phyloP scores from a whole-genome alignment of 306 rosid genomes.

The Trifolium repens region DNA sequence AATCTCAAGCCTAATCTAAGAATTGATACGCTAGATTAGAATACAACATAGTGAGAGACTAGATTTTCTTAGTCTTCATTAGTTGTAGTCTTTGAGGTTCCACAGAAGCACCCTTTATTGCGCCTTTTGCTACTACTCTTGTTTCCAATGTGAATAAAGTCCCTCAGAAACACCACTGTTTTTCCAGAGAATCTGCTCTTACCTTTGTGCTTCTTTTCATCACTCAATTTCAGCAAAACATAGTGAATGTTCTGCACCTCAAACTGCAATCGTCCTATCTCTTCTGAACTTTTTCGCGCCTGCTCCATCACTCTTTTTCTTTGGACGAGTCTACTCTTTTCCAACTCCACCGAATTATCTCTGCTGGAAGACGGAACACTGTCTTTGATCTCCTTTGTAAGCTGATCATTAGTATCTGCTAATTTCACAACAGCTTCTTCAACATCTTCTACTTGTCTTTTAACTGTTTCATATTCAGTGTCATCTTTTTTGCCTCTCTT shows the following conservation, averaged over 20 bases:
- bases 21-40: conserved; percentile 46
- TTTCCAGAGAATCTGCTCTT: conserved; percentile 66
- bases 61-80: conserved; percentile 59
- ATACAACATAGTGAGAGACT: conserved; percentile 43
- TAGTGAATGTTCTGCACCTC: conserved; percentile 85
- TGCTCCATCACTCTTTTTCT: conserved; percentile 65
- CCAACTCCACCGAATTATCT: conserved; percentile 52
- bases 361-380: conserved; percentile 48
- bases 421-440: conserved; percentile 74
- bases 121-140: conserved; percentile 54
- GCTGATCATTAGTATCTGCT: conserved; percentile 58
- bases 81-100: conserved; percentile 70
- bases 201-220: conserved; percentile 63
- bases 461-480: conserved; percentile 66
- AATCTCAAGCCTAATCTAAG: conserved; percentile 43
- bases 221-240: conserved; percentile 69
- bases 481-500: conserved; percentile 57
- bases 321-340: conserved; percentile 54
- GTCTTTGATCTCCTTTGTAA: conserved; percentile 65
- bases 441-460: conserved; percentile 73
- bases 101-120: conserved; percentile 66
- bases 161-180: conserved; percentile 73
- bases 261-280: conserved; percentile 83
- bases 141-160: conserved; percentile 71
- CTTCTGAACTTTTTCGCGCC: conserved; percentile 71